phyloP scores from a whole-genome alignment of 179 eudicot species.

The Vitellaria paradoxa region DNA sequence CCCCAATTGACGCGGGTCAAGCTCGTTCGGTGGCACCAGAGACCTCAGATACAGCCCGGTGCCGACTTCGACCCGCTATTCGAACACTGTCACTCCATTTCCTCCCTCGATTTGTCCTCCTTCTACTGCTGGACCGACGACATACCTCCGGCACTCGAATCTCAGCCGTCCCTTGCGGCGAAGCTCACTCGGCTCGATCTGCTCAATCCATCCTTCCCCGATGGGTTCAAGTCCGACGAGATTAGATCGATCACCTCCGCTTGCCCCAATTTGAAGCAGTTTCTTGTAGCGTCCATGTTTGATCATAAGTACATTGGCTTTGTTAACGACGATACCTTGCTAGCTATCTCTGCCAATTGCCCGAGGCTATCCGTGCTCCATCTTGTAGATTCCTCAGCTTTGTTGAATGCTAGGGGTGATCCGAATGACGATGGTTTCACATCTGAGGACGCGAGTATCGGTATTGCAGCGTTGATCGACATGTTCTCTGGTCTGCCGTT shows the following conservation, averaged over 20 bases:
- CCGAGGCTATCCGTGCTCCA: conserved; percentile 53
- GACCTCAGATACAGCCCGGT: conserved; percentile 47
- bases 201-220: conserved; percentile 59
- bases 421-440: conserved; percentile 38
- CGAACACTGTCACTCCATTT: conserved; percentile 16
- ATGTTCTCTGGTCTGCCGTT: conserved; percentile 56
- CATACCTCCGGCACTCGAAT: conserved; percentile 47
- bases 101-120: conserved; percentile 46
- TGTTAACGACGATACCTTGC: conserved; percentile 60
- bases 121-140: conserved; percentile 96
- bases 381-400: conserved; percentile 54
- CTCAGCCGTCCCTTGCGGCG: conserved; percentile 14
- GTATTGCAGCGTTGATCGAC: conserved; percentile 38
- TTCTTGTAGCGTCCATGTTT: conserved; percentile 62
- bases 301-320: conserved; percentile 76
- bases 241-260: conserved; percentile 32
- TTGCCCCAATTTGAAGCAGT: conserved; percentile 58
- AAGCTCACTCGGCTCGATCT: conserved; percentile 43
- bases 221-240: conserved; percentile 75
- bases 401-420: conserved; percentile 27
- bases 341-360: conserved; percentile 50
- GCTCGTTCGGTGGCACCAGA: conserved; percentile 82
- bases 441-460: conserved; percentile 58
- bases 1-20: conserved; percentile 29
- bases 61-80: conserved; percentile 45